Evolutionary conservation across 192 early-diverging fungal species (phyloP), one percentile per base, ranked within the genome.

Genomic region (Mortierella hygrophila): DNA sequence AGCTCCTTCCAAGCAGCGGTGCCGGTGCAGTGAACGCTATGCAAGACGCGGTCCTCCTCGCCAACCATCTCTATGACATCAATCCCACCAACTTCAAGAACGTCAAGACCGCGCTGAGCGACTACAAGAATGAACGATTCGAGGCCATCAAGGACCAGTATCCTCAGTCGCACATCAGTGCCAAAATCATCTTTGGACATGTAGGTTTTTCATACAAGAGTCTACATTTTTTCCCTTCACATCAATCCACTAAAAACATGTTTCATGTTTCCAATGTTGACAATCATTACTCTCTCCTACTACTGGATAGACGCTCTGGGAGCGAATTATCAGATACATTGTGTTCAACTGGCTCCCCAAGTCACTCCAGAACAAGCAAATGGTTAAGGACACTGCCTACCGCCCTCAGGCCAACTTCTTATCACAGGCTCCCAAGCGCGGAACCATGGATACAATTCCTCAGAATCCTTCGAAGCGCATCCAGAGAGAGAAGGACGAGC

Each of bases 391-490:
- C 3, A 47, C 74, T 1, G 41, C 42, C 1, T 82, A 82, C 26
- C 72, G 80, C 4, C 74, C 80, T 3, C 68, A 70, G 57, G 37
- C 35, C 7, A 44, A 74, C 4, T 82, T 82, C 41, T 60, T 82
- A 3, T 74, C 80, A 0, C n/a, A 13, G 10, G 38, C 41, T 15
- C 32, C 32, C 0, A 75, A 71, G 7, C 63, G 69, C 10, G 80
- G 74, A 8, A 41, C 69, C 0, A 6, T 29, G 38, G 8, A 18
- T 3, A 40, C 75, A 1, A 32, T 52, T 18, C 74, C 80, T 8
- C 80, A 82, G 47, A 57, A 70, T 26, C 80, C 74, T 6, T 82
- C 80, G 0, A 71, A 44, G 69, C 60, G 65, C 11, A 2, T 35
- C 11, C 29, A 32, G 8, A 29, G 23, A 23, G 55, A 46, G 13